Base-by-base conservation (phyloP, 257 asterid genomes). In the Capsicum chinense region DNA sequence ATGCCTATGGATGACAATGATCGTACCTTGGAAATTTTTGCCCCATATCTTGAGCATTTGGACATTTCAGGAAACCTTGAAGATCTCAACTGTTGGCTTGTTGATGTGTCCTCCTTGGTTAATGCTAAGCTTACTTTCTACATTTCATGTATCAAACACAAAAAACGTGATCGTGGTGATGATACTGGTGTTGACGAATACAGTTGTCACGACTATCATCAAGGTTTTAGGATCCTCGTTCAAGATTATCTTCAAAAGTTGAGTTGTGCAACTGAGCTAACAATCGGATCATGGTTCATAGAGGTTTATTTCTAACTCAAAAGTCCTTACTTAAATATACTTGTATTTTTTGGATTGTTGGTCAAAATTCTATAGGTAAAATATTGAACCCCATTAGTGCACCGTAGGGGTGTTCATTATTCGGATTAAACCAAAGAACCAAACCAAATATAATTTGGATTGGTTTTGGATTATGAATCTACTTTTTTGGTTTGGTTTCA, bases 71-170 rank as follows among this genome's bases (percentile, higher is more conserved):
- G 79, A 71, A 2, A 71, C 5, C 37, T 71, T 71, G 8, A 21
- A 5, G 57, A 71, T 71, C 56, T 71, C 52, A 21, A 71, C 17
- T 70, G 79, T 44, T 16, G 79, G 33, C 79, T 70, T 70, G 15
- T 42, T 0, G 56, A 70, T 1, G 79, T 42, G 15, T 70, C 79
- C 56, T 70, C 79, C 7, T 16, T 70, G 35, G 56, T 70, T 17
- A 70, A 16, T 2, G 56, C 56, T 70, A 42, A 70, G 56, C 15
- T 70, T 70, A 15, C 16, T 70, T 70, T 70, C 79, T 3, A 42
- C 15, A 69, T 39, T 69, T 7, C 26, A 9, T 69, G 79, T 69
- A 69, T 16, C 79, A 42, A 69, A 69, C 3, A 69, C 78, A 15
- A 39, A 9, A 50, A 2, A 39, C 48, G 7, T 44, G 48, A 4